phyloP scores from a whole-genome alignment of 2,329 filamentous ascomycete genomes.

The Graphilbum fragrans region DNA sequence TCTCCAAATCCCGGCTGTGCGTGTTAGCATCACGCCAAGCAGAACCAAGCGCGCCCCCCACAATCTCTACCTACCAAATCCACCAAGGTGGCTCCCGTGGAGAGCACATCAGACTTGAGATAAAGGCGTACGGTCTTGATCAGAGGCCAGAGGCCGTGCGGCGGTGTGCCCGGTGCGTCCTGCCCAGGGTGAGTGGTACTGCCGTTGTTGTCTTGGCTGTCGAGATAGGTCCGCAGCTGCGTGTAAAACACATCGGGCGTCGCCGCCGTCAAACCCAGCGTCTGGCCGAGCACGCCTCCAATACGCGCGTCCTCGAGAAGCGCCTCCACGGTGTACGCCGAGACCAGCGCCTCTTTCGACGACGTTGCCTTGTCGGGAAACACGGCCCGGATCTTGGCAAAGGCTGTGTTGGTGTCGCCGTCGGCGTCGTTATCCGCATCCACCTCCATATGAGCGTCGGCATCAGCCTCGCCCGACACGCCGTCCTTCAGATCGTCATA shows the following conservation, averaged over 20 bases:
- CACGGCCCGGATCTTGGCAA: slow-evolving; percentile 36
- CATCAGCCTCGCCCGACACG: slow-evolving; percentile 15
- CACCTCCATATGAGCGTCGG: not conserved
- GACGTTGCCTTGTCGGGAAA: slow-evolving; percentile 24
- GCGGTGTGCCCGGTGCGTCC: too few relatives aligned
- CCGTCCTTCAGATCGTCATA: slow-evolving; percentile 25
- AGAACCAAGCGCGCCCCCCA: not conserved
- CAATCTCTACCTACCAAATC: slow-evolving; percentile 29
- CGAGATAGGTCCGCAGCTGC: slow-evolving; percentile 35
- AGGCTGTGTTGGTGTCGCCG: slow-evolving; percentile 22
- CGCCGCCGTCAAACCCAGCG: slow-evolving; percentile 23
- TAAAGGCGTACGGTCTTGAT: slow-evolving; percentile 36
- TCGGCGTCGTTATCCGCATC: not conserved
- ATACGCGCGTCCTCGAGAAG: slow-evolving; percentile 30
- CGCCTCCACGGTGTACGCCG: slow-evolving; percentile 19
- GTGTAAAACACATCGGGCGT: slow-evolving; percentile 28
- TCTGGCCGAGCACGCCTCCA: slow-evolving; percentile 30
- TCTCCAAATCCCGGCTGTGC: slow-evolving; percentile 43
- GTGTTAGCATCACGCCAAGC: not conserved
- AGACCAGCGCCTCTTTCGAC: slow-evolving; percentile 25
- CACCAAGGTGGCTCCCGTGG: slow-evolving; percentile 22
- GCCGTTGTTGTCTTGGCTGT: slow-evolving; percentile 26
- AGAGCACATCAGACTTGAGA: slow-evolving; percentile 20
- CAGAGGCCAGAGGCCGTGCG: slow-evolving; percentile 31
- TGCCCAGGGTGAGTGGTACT: too few relatives aligned